Conservation (phyloP, 2,329 filamentous ascomycete species). For the Metarhizium brunneum region DNA sequence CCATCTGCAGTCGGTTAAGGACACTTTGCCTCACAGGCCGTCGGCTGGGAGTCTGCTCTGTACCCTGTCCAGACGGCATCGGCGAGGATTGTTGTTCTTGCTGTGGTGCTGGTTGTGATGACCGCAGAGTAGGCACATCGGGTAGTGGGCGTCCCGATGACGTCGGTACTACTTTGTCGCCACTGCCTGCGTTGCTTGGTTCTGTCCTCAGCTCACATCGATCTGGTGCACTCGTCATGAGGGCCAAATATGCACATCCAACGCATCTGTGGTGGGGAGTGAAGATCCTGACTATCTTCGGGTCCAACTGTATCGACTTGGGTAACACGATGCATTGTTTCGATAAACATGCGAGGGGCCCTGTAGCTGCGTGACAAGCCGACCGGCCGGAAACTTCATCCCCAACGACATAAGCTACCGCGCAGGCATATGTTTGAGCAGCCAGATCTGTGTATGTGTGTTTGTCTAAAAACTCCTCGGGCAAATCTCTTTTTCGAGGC, state of each 20-base stretch:
- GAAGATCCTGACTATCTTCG: conserved; percentile 13
- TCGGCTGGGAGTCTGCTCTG: background rate
- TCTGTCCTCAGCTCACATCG: background rate
- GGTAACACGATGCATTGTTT: conserved; percentile 19
- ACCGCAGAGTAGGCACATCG: background rate
- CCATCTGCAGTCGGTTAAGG: conserved; percentile 3
- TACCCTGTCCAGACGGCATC: too few relatives aligned
- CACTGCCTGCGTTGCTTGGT: background rate
- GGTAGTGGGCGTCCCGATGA: background rate
- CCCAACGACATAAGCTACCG: conserved; percentile 23
- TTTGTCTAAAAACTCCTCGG: conserved; percentile 14
- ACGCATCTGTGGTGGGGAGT: conserved; percentile 15
- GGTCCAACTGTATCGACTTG: conserved; percentile 6
- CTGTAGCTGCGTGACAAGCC: conserved; percentile 2
- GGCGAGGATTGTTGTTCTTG: background rate
- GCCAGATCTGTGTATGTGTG: conserved; percentile 14
- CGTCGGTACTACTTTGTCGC: background rate
- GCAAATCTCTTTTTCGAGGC: conserved; percentile 15
- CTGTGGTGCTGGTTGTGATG: background rate
- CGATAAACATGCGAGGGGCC: conserved; percentile 13
- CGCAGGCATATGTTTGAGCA: conserved; percentile 16
- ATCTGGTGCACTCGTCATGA: background rate
- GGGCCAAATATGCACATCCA: background rate
- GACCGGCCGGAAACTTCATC: conserved; percentile 12
- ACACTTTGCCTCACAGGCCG: conserved; percentile 4